These are phyloP conservation scores for Calonectria leucothoes DNA, from an alignment of 2,329 filamentous ascomycete species.

Conservation along the genomic window DNA sequence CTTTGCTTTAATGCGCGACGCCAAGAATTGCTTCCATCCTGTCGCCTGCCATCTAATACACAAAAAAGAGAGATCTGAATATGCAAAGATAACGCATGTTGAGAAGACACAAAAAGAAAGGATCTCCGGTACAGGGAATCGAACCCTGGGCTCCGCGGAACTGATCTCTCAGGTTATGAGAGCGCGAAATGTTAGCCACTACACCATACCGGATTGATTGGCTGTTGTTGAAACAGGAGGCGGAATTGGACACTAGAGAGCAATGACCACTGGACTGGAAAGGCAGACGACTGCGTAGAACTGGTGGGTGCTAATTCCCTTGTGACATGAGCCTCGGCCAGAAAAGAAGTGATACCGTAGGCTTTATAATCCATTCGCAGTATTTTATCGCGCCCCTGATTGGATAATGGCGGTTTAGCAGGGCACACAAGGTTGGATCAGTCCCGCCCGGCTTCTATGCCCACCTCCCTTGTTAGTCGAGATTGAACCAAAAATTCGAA, in stretches of 20 bases:
- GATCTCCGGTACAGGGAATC: background rate
- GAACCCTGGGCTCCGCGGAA: constrained; percentile 17
- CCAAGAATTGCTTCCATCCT: background rate
- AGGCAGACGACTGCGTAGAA: no score
- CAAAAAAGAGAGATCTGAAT: background rate
- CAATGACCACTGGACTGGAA: background rate
- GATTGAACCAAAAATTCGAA: no score
- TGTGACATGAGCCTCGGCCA: background rate
- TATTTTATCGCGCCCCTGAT: no score
- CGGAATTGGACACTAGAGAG: background rate
- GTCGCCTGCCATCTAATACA: background rate
- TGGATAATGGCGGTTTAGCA: no score
- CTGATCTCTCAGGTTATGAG: constrained; percentile 39
- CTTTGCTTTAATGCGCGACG: no score
- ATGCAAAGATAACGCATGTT: background rate
- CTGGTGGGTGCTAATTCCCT: background rate
- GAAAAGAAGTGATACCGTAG: no score
- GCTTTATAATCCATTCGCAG: no score
- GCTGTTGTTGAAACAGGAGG: background rate
- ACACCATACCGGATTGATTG: constrained; percentile 44
- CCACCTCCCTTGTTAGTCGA: no score
- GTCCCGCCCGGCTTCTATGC: no score
- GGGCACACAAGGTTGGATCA: no score
- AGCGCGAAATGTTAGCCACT: constrained; percentile 49
- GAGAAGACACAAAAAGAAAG: background rate